Conservation (phyloP, 2,329 filamentous ascomycete genomes). For the Colletotrichum chrysophilum region DNA sequence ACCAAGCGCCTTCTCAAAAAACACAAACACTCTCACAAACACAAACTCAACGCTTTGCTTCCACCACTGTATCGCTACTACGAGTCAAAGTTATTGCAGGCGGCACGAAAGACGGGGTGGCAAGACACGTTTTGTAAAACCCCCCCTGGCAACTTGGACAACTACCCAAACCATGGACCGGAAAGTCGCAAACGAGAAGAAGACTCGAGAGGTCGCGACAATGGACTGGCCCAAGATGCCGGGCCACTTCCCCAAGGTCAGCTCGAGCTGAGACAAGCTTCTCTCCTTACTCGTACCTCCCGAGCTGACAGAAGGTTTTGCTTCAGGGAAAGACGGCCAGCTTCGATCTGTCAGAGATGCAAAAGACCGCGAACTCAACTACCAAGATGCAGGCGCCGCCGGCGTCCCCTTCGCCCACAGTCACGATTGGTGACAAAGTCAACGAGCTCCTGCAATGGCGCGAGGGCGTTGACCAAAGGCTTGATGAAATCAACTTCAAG, state of each 20-base stretch:
- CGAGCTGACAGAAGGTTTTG: not conserved
- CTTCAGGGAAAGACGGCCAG: not conserved
- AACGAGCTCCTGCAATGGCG: not conserved
- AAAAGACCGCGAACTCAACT: not conserved
- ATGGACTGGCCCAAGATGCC: not conserved
- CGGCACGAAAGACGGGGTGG: too few relatives aligned
- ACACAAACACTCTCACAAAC: not conserved
- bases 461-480: not conserved
- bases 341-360: not conserved
- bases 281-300: not conserved
- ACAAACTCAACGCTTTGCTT: not conserved
- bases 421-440: not conserved
- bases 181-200: not conserved
- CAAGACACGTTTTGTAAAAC: too few relatives aligned
- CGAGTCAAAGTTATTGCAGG: not conserved
- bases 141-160: not conserved
- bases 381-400: not conserved
- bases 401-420: not conserved
- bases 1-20: too few relatives aligned
- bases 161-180: not conserved
- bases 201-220: not conserved
- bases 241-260: not conserved
- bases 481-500: not conserved
- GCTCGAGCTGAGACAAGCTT: not conserved
- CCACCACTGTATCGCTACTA: rapidly evolving